phyloP scores from a whole-genome alignment of 148 eudicot genomes.

The Rhododendron molle region DNA sequence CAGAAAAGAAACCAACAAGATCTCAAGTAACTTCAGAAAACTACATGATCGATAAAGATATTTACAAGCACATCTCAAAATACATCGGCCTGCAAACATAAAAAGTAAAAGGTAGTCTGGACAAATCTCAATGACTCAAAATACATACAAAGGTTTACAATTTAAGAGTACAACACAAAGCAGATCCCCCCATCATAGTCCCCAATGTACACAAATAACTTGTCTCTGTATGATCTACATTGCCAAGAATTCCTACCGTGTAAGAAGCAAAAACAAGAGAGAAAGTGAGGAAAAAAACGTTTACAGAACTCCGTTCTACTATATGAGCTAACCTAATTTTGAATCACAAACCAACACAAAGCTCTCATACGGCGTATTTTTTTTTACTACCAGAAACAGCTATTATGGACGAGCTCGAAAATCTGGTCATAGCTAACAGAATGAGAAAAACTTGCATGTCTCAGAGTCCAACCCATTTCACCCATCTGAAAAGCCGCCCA shows the following conservation, averaged over 20 bases:
- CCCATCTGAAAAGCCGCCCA: slow-evolving; percentile 87
- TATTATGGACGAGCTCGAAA: slow-evolving; percentile 10
- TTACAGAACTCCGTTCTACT: slow-evolving; percentile 13
- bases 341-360: neutral
- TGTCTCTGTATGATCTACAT: slow-evolving; percentile 14
- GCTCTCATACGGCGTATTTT: neutral
- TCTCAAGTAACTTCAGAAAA: neutral
- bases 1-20: neutral
- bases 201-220: slow-evolving; percentile 35
- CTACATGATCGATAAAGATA: neutral
- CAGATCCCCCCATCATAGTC: neutral
- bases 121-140: slow-evolving; percentile 8
- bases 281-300: neutral
- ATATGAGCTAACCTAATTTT: slow-evolving; percentile 16
- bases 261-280: neutral
- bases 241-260: slow-evolving; percentile 20
- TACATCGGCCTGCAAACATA: neutral
- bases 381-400: neutral
- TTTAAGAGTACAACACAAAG: slow-evolving; percentile 13
- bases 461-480: slow-evolving; percentile 95
- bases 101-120: neutral
- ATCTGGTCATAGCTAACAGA: neutral
- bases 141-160: slow-evolving; percentile 17
- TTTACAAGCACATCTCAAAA: neutral
- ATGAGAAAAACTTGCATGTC: neutral